phyloP scores from a whole-genome alignment of 2,329 filamentous ascomycete species.

The Penicillium sumatraense region DNA sequence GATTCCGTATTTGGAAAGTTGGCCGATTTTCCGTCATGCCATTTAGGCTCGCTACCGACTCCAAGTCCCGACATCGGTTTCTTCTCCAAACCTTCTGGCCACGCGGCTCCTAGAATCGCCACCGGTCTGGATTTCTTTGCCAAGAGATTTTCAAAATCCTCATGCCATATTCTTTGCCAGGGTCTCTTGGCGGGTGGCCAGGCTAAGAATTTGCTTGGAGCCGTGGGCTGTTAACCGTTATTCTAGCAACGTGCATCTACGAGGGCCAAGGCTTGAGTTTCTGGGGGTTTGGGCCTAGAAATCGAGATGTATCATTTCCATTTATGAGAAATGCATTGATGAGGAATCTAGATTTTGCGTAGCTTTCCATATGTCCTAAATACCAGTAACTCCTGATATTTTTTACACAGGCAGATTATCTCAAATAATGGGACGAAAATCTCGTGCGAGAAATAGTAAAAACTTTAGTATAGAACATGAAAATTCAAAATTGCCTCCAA shows the following conservation, averaged over 20 bases:
- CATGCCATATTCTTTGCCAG: neutral
- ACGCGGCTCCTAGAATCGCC: neutral
- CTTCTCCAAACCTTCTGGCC: neutral
- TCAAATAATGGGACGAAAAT: neutral
- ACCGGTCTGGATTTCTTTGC: neutral
- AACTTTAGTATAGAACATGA: neutral
- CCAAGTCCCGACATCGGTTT: neutral
- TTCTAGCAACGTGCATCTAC: neutral
- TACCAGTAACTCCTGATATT: neutral
- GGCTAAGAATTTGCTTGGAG: neutral
- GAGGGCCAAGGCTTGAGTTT: neutral
- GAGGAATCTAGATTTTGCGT: neutral
- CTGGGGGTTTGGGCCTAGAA: neutral
- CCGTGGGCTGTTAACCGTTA: neutral
- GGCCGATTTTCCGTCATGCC: neutral
- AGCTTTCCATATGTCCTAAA: neutral
- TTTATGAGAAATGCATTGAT: neutral
- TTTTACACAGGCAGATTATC: neutral
- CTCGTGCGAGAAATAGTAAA: neutral
- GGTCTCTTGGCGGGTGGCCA: slow-evolving; percentile 2
- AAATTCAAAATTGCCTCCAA: neutral
- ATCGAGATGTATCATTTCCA: neutral
- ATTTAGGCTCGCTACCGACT: neutral
- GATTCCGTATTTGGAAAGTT: neutral
- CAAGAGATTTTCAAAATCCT: neutral